Base-by-base conservation (phyloP, 2,329 filamentous ascomycete species). In the Talaromyces verruculosus region DNA sequence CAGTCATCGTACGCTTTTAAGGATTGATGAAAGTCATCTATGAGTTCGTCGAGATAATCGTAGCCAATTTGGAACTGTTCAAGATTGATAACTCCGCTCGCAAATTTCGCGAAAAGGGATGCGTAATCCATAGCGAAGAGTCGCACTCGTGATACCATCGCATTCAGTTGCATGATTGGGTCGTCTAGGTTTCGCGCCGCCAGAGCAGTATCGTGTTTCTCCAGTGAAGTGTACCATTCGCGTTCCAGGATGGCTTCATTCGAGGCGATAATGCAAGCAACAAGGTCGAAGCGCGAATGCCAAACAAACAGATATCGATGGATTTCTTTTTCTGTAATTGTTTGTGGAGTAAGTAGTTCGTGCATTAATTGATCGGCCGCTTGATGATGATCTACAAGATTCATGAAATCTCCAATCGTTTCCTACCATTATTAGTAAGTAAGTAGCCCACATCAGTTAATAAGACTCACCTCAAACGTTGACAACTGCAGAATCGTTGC, bases 391-490 rank as follows among this genome's bases (percentile, higher is more conserved):
- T 93, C 91, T 78, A 95, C 89, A 17, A 98, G 83, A 72, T 96
- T 97, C 63, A 96, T 88, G 93, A 93, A 98, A 75, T 99, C 95
- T 13, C 95, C 95, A 55, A 98, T 84, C 72, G 93, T 96, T 79
- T 98, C 95, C 92, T 97, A 72, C 19, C 7, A 60, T 19, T 1
- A 49, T 47, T 35, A 61, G 25, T 53, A 43, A 25, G 57, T 61
- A 15, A 66, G 41, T 33, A 41, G 28, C 61, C 69, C 66, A 33
- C 47, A 43, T 22, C 58, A 37, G 43, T 35, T 11, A 10, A 61
- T 10, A 43, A 49, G 11, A 35, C 82, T 73, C 83, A 96, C 93
- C 86, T 99, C 95, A 65, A 97, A 95, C 2, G 92, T 96, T 64
- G 93, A 93, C 60, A 98, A 85, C 73, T 98, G 93, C 49, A 99